Base-by-base conservation (phyloP, 371 early-diverging fungal genomes). In the Rhizopus arrhizus region DNA sequence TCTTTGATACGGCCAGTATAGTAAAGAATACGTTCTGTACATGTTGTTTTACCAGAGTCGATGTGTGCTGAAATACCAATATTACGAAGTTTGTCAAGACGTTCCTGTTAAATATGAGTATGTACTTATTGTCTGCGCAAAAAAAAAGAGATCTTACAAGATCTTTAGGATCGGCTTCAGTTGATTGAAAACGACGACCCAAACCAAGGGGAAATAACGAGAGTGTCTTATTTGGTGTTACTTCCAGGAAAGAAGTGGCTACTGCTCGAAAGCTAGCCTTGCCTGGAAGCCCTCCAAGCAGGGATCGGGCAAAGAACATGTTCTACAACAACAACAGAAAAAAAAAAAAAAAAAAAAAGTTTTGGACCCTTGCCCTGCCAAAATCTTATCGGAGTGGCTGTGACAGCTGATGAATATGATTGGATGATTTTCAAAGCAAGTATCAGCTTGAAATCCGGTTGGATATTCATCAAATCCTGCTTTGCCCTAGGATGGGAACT, bases 21-120 rank as follows among this genome's bases (percentile, higher is more conserved):
- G 78, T 84, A 96, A 48, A 98, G 81, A 59, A 98, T 91, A 73
- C 99, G 93, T 78, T 98, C 99, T 12, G 97, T 96, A 72, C 95
- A 83, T 0, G 99, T 98, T 28, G 99, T 98, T 73, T 98, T 98
- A 63, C 99, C 99, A 38, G 94, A 92, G 70, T 98, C 99, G 68
- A 98, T 97, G 80, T 98, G 99, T 36, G 99, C 99, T n/a, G 93
- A 92, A 68, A 98, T 98, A 70, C 99, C 99, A 73, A 97, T 96
- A 75, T 97, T 98, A 56, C 97, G 89, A 66, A 92, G 80, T 40
- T 72, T 82, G 16, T 75, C 61, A 22, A 92, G 72, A 47, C 90
- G 87, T 45, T 58, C 68, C 78, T 83, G 49, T 35, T 51, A 50
- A 31, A 16, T 28, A 16, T 43, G 33, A 52, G 53, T 22, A 9